Percentiles rank a stretch among this genome's conserved stretches.
These are phyloP conservation scores for Agastache rugosa DNA, from an alignment of 257 asterid genomes.

Conservation along the genomic window DNA sequence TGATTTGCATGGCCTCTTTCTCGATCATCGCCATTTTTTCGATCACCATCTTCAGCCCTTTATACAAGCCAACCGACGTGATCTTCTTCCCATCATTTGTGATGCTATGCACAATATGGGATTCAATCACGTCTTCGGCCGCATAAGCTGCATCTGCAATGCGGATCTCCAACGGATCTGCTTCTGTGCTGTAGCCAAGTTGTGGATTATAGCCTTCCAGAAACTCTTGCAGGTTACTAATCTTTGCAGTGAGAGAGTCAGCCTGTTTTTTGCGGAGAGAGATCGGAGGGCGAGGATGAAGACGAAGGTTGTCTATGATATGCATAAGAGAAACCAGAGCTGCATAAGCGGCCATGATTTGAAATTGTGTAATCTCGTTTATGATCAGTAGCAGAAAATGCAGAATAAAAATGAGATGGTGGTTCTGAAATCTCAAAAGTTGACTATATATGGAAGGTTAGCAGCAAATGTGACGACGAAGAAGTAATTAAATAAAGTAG, in stretches of 20 bases:
- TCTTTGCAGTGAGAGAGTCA: not conserved
- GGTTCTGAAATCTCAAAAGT: no score
- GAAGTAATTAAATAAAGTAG: no score
- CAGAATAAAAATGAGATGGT: no score
- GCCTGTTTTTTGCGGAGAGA: not conserved
- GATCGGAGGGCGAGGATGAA: not conserved
- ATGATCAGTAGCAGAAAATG: no score
- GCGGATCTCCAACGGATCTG: not conserved
- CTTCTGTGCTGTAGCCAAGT: not conserved
- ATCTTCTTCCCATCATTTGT: no score
- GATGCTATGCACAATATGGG: slow-evolving; percentile 17
- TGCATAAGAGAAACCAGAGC: not conserved
- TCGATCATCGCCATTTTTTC: no score
- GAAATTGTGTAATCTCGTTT: no score
- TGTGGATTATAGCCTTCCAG: slow-evolving; percentile 7
- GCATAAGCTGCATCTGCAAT: not conserved
- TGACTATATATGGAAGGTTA: no score
- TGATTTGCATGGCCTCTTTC: not conserved
- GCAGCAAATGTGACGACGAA: no score
- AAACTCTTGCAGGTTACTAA: slow-evolving; percentile 8
- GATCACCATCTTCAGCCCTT: no score
- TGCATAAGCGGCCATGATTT: not conserved
- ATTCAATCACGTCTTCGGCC: slow-evolving; percentile 37
- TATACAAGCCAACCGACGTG: no score
- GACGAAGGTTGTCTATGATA: no score